Evolutionary conservation across 164 flowering plant species (phyloP), one percentile per base, ranked within the genome.

Genomic region (Sextonia rubra): DNA sequence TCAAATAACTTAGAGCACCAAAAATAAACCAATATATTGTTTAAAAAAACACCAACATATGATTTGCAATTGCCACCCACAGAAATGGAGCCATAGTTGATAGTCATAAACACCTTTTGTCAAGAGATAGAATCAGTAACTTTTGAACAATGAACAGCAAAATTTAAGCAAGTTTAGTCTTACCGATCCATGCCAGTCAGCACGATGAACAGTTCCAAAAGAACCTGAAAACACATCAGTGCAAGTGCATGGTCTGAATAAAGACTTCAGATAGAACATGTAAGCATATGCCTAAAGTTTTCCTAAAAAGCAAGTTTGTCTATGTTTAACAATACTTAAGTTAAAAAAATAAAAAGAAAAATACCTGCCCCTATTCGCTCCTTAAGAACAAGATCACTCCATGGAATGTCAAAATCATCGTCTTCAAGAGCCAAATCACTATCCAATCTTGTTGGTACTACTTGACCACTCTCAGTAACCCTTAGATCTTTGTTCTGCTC

Each of bases 131-230:
- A 61, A 25, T 25, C 27, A 12, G 11, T 61, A 24, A 61, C 3
- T 7, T 61, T 61, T 61, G 26, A 61, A 23, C 22, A 23, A 61
- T 61, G 64, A 61, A 25, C 29, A 62, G 22, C 6, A 56, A 56
- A 61, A 61, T 61, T 20, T 30, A 68, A 68, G 61, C 11, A 52
- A 56, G 63, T 29, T 12, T 24, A 15, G 20, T 58, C 94, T 87
- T 86, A 95, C 99, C 79, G 97, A 91, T 69, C 97, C 98, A 90
- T 91, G 83, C 98, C 98, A 95, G 70, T 95, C 99, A 73, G 98
- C 99, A 79, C 89, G 98, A 82, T 95, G 99, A 29, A 95, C 99
- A 70, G 95, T 91, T 69, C 99, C 99, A 89, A 95, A 95, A 72
- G 99, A 95, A 87, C 98, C 98, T 94, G 91, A 68, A 66, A 72